Conservation (phyloP, 2,329 filamentous ascomycete genomes). For the Capronia coronata region DNA sequence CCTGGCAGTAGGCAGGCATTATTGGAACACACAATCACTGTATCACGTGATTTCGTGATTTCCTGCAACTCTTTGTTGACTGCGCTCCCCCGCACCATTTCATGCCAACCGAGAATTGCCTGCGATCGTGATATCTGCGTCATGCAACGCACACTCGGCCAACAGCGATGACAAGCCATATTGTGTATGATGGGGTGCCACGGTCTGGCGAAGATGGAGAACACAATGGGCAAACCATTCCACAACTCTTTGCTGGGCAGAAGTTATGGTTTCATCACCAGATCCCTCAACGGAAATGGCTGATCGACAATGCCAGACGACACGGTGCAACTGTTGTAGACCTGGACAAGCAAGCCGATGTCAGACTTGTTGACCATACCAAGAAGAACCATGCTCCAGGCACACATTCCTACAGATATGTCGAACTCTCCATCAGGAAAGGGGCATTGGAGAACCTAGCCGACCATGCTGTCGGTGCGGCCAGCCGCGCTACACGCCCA, state of each 20-base stretch:
- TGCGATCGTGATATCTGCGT: not conserved
- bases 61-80: not conserved
- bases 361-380: constrained; percentile 54
- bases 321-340: constrained; percentile 52
- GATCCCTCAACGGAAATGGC: constrained; percentile 45
- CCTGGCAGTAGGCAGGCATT: too few species aligned
- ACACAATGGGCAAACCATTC: not conserved
- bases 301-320: constrained; percentile 35
- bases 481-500: constrained; percentile 36
- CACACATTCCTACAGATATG: constrained; percentile 53
- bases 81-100: not conserved
- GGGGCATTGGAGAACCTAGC: constrained; percentile 45
- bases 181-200: constrained; percentile 20
- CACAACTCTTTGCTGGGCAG: constrained; percentile 47
- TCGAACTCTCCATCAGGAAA: constrained; percentile 49
- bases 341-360: constrained; percentile 51
- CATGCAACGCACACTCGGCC: not conserved
- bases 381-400: constrained; percentile 44
- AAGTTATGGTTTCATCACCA: constrained; percentile 55
- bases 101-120: not conserved
- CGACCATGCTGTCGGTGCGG: constrained; percentile 43
- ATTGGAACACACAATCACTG: not conserved
- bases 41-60: constrained; percentile 12
- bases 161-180: constrained; percentile 10
- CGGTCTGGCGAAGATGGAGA: constrained; percentile 15